Percentiles rank a stretch among this genome's conserved stretches.
Conservation (phyloP, 164 flowering plant genomes). For the Dillenia suffruticosa region DNA sequence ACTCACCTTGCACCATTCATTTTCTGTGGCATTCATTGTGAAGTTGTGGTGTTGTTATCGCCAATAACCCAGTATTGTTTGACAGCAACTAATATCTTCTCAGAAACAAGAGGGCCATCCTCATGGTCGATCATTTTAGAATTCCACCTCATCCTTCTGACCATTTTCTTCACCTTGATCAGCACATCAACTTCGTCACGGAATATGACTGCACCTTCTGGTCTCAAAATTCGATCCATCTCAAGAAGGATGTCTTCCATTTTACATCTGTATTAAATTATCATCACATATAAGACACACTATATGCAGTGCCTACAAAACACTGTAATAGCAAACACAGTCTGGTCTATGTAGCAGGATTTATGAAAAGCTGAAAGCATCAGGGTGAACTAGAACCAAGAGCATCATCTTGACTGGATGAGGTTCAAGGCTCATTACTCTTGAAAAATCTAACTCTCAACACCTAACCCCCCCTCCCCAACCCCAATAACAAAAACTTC, state of each 20-base stretch:
- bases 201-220: conserved; percentile 89
- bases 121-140: conserved; percentile 83
- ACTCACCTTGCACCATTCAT: too few species aligned
- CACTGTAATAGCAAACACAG: too few species aligned
- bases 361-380: too few species aligned
- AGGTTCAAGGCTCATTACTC: too few species aligned
- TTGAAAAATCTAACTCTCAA: too few species aligned
- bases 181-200: conserved; percentile 79
- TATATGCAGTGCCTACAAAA: too few species aligned
- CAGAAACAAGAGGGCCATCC: conserved; percentile 84
- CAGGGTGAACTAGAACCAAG: too few species aligned
- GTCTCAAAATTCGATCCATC: conserved; percentile 90
- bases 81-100: conserved; percentile 74
- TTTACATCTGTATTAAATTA: conserved; percentile 42
- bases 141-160: conserved; percentile 76
- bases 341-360: too few species aligned
- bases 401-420: too few species aligned
- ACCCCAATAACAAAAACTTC: too few species aligned
- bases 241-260: conserved; percentile 78
- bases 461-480: too few species aligned
- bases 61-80: conserved; percentile 73
- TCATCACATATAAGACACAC: too few species aligned
- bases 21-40: conserved; percentile 24
- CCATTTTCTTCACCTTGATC: conserved; percentile 61
- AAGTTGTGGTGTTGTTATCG: conserved; percentile 42